phyloP scores from a whole-genome alignment of 306 rosid genomes.

The Canavalia ensiformis region DNA sequence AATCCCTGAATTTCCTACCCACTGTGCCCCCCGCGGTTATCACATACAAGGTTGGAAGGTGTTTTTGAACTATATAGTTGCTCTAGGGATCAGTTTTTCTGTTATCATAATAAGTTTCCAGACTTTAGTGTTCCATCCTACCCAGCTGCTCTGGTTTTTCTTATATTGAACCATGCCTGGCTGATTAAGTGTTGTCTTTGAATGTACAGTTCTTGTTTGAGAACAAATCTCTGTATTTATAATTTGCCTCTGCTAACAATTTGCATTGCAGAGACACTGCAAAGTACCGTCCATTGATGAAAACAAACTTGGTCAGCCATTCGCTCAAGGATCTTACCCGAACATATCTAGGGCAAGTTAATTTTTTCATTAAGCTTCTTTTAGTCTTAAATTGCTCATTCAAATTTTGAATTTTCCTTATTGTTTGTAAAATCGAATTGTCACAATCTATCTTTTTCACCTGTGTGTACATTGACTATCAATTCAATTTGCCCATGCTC shows the following conservation, averaged over 20 bases:
- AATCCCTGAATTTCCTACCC: neutral
- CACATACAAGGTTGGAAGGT: neutral
- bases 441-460: neutral
- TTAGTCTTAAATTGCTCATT: constrained; percentile 15
- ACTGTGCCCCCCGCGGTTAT: neutral
- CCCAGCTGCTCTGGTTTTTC: constrained; percentile 22
- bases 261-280: constrained; percentile 81
- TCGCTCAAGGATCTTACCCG: constrained; percentile 85
- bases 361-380: constrained; percentile 28
- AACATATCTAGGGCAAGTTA: constrained; percentile 85
- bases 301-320: constrained; percentile 84
- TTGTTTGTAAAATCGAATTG: constrained; percentile 1
- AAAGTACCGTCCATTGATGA: constrained; percentile 78
- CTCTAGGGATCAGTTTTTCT: neutral
- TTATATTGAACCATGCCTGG: constrained; percentile 22
- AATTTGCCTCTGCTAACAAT: constrained; percentile 38
- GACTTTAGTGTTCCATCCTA: constrained; percentile 36
- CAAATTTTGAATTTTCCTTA: constrained; percentile 30
- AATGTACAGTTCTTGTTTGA: constrained; percentile 1
- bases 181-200: neutral
- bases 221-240: constrained; percentile 27
- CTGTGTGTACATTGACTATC: neutral
- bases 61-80: constrained; percentile 31
- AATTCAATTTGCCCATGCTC: constrained; percentile 1
- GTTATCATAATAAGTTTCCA: neutral